phyloP scores from a whole-genome alignment of 1,139 yeast species.

The Magnusiomyces fungicola region DNA sequence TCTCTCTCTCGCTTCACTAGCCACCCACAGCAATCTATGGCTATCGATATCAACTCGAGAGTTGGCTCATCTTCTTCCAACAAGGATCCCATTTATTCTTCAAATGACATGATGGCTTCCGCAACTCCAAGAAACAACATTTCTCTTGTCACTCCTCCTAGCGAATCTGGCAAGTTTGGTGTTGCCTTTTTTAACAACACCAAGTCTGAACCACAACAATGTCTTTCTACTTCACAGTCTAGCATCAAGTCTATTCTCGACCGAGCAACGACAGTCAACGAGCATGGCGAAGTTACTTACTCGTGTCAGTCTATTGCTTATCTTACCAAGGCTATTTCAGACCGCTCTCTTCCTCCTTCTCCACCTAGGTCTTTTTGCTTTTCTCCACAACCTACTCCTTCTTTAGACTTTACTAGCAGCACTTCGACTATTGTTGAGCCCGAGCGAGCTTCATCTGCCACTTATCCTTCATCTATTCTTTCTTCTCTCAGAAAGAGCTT shows the following conservation, averaged over 20 bases:
- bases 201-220: too few relatives aligned
- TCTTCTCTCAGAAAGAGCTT: background rate
- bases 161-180: background rate
- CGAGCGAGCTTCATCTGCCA: background rate
- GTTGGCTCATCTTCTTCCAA: too few relatives aligned
- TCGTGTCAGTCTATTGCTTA: background rate
- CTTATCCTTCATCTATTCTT: background rate
- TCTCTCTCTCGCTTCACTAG: too few relatives aligned
- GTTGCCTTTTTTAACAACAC: too few relatives aligned
- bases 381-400: background rate
- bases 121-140: background rate
- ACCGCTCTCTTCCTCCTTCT: constrained; percentile 3
- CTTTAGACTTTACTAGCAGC: background rate
- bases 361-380: background rate
- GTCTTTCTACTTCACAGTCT: background rate
- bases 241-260: background rate
- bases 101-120: too few relatives aligned
- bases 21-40: too few relatives aligned
- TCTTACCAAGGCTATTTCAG: background rate
- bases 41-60: too few relatives aligned
- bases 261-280: background rate
- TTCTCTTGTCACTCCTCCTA: constrained; percentile 1
- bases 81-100: too few relatives aligned
- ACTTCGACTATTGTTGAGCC: background rate
- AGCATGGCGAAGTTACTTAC: background rate